These are phyloP conservation scores for Talaromyces wortmannii DNA, from an alignment of 495 filamentous ascomycete species.

Conservation along the genomic window DNA sequence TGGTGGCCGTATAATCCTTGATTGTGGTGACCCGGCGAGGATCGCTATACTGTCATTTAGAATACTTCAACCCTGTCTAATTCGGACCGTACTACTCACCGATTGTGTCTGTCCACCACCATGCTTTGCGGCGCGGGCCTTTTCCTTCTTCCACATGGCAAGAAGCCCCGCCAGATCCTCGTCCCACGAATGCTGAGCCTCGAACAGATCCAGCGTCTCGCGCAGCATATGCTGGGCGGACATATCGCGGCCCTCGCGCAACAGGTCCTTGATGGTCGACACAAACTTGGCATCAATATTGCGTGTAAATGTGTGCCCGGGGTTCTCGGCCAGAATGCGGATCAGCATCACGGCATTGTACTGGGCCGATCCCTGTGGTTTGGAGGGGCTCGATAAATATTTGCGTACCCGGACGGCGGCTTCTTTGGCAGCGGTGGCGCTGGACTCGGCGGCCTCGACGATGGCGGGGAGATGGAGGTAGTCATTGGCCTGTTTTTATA, in stretches of 20 bases:
- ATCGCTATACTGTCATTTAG: neutral
- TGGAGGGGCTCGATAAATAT: conserved; percentile 65
- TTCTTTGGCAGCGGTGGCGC: conserved; percentile 73
- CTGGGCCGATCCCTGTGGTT: conserved; percentile 59
- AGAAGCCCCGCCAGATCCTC: conserved; percentile 59
- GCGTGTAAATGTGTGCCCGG: conserved; percentile 78
- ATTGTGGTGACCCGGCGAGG: conserved; percentile 8
- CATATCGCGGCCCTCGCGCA: conserved; percentile 63
- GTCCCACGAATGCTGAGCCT: conserved; percentile 61
- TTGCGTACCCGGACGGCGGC: conserved; percentile 74
- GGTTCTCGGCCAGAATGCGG: conserved; percentile 88
- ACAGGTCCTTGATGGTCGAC: conserved; percentile 64
- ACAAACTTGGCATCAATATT: conserved; percentile 81
- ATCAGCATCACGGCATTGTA: conserved; percentile 97
- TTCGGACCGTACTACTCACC: neutral
- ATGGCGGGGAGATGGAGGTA: conserved; percentile 90
- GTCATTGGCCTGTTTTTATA: conserved; percentile 62
- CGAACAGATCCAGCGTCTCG: conserved; percentile 76
- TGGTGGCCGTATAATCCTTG: conserved; percentile 23
- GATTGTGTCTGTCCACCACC: neutral
- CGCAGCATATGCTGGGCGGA: conserved; percentile 76
- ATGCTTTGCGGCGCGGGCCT: conserved; percentile 23
- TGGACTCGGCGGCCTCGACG: conserved; percentile 91
- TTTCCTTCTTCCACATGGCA: conserved; percentile 89
- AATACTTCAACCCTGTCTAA: neutral